Base-by-base conservation (phyloP, 192 early-diverging fungal genomes). In the Linnemannia exigua region DNA sequence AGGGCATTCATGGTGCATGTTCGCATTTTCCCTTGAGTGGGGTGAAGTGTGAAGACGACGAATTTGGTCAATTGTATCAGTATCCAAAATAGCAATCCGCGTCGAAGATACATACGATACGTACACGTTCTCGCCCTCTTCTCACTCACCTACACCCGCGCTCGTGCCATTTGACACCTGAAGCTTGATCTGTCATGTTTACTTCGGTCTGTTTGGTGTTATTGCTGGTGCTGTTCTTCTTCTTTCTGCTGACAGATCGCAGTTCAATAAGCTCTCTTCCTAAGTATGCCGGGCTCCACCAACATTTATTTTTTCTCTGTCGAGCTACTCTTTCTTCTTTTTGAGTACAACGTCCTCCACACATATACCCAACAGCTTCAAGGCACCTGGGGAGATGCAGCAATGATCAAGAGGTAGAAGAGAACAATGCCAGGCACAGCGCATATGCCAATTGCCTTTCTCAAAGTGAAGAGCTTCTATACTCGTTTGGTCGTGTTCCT, bases 191-290 rank as follows among this genome's bases (percentile, higher is more conserved):
- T 31, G 58, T 15, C 14, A 9, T 44, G 41, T 44, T 44, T 61
- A n/a, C 28, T 3, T 22, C n/a, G n/a, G n/a, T n/a, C n/a, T n/a
- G n/a, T 61, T 28, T 28, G n/a, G 11, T 11, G 4, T 58, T 58
- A 28, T 11, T 28, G 58, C 20, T 61, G 58, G 2, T 61, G 58
- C 28, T 63, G 52, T n/a, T 54, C n/a, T n/a, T n/a, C n/a, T n/a
- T n/a, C n/a, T n/a, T n/a, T n/a, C n/a, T n/a, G 58, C 58, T 63
- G 58, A 63, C 58, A 63, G 58, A 63, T 63, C 58, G 31, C 58
- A 63, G 58, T 31, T 25, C 28, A 63, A 31, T 63, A 25, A 63
- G 58, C 25, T 25, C 28, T 63, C 58, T 63, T 63, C 58, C 25
- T 63, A 25, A 12, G 3, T 31, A 12, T 63, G 58, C 28, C 58